These are phyloP conservation scores for Thoreauomyces humboldtii DNA, from an alignment of 192 early-diverging fungal genomes.

Conservation along the genomic window DNA sequence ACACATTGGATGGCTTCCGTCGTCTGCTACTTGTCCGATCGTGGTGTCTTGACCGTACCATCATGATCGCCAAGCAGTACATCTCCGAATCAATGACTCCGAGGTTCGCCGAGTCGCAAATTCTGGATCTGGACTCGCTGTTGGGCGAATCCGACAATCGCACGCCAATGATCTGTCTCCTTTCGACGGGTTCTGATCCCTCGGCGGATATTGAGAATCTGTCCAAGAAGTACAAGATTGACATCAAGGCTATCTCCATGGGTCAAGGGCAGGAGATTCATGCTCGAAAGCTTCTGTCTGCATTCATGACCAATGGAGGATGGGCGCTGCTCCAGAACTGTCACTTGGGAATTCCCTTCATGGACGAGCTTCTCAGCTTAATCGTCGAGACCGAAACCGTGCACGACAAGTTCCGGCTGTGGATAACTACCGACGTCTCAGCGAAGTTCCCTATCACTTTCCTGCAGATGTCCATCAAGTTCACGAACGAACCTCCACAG, in stretches of 20 bases:
- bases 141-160: conserved; percentile 56
- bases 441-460: conserved; percentile 65
- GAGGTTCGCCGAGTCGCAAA: conserved; percentile 62
- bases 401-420: conserved; percentile 65
- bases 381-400: conserved; percentile 56
- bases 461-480: conserved; percentile 65
- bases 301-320: conserved; percentile 63
- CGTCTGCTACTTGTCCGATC: conserved; percentile 58
- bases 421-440: conserved; percentile 63
- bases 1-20: conserved; percentile 57
- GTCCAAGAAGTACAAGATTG: conserved; percentile 61
- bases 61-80: conserved; percentile 68
- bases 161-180: conserved; percentile 67
- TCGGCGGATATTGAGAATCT: conserved; percentile 66
- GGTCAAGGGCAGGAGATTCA: conserved; percentile 69
- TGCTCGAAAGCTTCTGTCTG: conserved; percentile 55
- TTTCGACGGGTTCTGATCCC: conserved; percentile 62
- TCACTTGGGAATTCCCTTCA: conserved; percentile 64
- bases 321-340: conserved; percentile 68
- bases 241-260: conserved; percentile 71
- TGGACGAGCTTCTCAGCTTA: conserved; percentile 59
- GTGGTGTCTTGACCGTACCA: conserved; percentile 61
- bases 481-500: conserved; percentile 68
- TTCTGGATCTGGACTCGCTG: conserved; percentile 62
- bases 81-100: conserved; percentile 51